Evolutionary conservation across 208 protist species (phyloP).

Genomic region (Vickermania ingenoplastis): DNA sequence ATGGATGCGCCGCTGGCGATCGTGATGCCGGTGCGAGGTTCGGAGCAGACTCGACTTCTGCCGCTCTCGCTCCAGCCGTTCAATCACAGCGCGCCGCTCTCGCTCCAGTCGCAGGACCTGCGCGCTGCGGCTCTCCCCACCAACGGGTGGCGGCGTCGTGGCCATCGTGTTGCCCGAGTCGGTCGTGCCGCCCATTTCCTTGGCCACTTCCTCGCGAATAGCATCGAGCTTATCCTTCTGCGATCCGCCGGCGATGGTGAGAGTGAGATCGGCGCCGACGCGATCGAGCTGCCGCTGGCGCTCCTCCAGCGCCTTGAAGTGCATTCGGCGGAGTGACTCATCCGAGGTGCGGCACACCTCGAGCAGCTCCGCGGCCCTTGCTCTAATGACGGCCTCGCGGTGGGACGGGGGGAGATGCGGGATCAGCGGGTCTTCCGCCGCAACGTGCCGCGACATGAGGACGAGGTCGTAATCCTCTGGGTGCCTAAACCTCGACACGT

Average conservation of each 20-base stretch:
- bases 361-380: slow-evolving; percentile 15
- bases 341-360: neutral
- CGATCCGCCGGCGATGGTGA: neutral
- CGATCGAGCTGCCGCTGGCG: neutral
- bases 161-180: neutral
- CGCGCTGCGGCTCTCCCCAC: slow-evolving; percentile 5
- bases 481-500: slow-evolving; percentile 23
- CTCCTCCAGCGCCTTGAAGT: neutral
- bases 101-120: slow-evolving; percentile 3
- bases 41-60: slow-evolving; percentile 16
- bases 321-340: neutral
- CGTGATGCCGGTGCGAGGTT: slow-evolving; percentile 37
- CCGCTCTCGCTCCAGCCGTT: slow-evolving; percentile 6
- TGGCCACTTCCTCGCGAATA: neutral
- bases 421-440: slow-evolving; percentile 7
- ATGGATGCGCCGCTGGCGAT: slow-evolving; percentile 17
- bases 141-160: neutral
- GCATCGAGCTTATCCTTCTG: neutral
- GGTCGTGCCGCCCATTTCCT: neutral
- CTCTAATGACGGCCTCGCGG: slow-evolving; percentile 17
- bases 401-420: slow-evolving; percentile 11
- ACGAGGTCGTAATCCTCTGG: slow-evolving; percentile 33
- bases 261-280: neutral
- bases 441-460: slow-evolving; percentile 9
- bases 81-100: slow-evolving; percentile 3